Evolutionary conservation across 1,284 basidiomycete species (phyloP).

Genomic region (Sanghuangporus sanghuang): DNA sequence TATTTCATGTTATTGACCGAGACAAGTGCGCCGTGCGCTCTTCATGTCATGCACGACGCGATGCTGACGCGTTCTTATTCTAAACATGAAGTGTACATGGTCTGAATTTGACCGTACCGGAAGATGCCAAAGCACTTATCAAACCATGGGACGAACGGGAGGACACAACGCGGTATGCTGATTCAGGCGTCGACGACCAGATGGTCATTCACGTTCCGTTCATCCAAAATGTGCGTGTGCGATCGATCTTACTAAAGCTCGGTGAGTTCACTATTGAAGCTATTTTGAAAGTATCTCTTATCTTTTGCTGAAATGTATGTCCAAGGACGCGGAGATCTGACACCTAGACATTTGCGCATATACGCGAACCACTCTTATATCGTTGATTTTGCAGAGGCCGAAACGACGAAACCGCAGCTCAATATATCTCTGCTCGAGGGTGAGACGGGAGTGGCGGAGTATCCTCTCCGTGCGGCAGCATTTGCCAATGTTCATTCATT

Average conservation of each 20-base stretch:
- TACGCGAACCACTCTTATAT: constrained; percentile 69
- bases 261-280: constrained; percentile 37
- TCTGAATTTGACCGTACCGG: constrained; percentile 69
- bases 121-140: constrained; percentile 67
- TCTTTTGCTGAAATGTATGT: not conserved
- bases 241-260: constrained; percentile 67
- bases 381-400: constrained; percentile 70
- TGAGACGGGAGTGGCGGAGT: constrained; percentile 62
- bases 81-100: constrained; percentile 55
- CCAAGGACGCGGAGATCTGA: constrained; percentile 38
- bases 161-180: constrained; percentile 55
- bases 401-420: constrained; percentile 60
- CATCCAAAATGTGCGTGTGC: constrained; percentile 67
- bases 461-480: constrained; percentile 68
- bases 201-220: constrained; percentile 80
- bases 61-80: constrained; percentile 3
- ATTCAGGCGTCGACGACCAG: constrained; percentile 78
- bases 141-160: constrained; percentile 79
- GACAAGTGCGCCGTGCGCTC: constrained; percentile 56
- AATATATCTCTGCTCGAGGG: constrained; percentile 68
- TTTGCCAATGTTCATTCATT: constrained; percentile 71
- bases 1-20: constrained; percentile 62
- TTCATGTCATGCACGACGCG: not conserved
- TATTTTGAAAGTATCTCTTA: too few species aligned
- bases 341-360: constrained; percentile 62